Evolutionary conservation across 176 grass and related monocot genomes (phyloP).

Genomic region (Hordeum marinum): DNA sequence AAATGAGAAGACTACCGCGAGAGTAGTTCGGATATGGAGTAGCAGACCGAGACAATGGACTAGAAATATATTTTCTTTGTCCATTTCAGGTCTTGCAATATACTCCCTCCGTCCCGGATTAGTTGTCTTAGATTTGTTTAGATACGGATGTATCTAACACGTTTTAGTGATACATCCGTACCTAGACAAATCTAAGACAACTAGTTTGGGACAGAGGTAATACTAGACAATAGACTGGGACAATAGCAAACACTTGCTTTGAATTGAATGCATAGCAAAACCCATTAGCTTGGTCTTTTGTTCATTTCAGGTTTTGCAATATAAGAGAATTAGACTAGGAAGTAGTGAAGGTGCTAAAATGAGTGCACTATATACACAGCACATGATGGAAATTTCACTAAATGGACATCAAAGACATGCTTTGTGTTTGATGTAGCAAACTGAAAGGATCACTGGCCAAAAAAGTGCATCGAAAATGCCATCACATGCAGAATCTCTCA

Average conservation of each 20-base stretch:
- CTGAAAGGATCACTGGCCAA: slow-evolving; percentile 9
- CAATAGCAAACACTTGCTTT: neutral
- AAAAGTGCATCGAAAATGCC: neutral
- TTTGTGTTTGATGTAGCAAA: neutral
- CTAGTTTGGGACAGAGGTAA: too few relatives aligned
- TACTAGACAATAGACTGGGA: neutral
- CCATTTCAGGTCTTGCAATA: too few relatives aligned
- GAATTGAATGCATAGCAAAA: neutral
- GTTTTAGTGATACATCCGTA: too few relatives aligned
- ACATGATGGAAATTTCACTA: slow-evolving; percentile 2
- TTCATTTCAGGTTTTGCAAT: neutral
- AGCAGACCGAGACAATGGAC: neutral
- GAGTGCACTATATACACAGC: neutral
- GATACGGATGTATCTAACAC: too few relatives aligned
- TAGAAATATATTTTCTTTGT: too few relatives aligned
- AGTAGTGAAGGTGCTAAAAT: neutral
- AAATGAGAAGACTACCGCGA: neutral
- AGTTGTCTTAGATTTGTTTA: too few relatives aligned
- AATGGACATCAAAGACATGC: neutral
- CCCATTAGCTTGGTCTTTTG: neutral
- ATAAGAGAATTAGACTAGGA: neutral
- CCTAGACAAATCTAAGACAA: too few relatives aligned
- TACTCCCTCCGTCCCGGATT: too few relatives aligned
- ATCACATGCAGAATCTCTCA: neutral
- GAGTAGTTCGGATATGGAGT: neutral